Evolutionary conservation across 345 rosid species (phyloP).

Genomic region (Sisymbrium irio): DNA sequence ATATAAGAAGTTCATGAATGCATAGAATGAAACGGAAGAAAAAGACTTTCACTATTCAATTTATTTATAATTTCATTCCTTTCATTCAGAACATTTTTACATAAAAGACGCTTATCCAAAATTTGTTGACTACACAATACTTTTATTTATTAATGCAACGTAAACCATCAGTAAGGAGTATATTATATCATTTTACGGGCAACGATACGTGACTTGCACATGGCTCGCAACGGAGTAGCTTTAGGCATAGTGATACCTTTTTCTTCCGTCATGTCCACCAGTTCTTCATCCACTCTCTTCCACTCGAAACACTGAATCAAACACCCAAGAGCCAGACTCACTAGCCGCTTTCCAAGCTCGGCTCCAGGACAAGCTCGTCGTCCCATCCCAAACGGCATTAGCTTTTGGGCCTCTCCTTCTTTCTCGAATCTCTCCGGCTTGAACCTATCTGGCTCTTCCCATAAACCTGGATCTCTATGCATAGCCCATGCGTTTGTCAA

Average conservation of each 20-base stretch:
- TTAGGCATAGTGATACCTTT: constrained; percentile 43
- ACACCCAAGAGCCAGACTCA: constrained; percentile 38
- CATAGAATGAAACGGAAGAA: no score
- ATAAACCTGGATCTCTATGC: constrained; percentile 42
- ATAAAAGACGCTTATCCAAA: not conserved
- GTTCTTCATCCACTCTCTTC: constrained; percentile 35
- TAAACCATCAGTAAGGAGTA: not conserved
- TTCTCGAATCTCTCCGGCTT: constrained; percentile 51
- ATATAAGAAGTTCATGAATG: no score
- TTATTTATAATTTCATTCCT: no score
- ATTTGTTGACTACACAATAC: not conserved
- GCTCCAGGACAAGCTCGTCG: constrained; percentile 56
- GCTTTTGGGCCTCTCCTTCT: constrained; percentile 27
- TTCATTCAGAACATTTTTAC: no score
- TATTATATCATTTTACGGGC: not conserved
- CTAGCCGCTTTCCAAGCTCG: constrained; percentile 37
- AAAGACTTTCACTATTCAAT: no score
- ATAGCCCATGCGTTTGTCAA: constrained; percentile 55
- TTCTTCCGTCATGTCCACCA: constrained; percentile 44
- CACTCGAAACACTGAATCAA: constrained; percentile 58
- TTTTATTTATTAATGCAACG: not conserved
- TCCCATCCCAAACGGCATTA: constrained; percentile 49
- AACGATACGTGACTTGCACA: constrained; percentile 41
- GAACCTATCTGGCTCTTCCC: constrained; percentile 46
- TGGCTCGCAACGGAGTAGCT: constrained; percentile 36